These are phyloP conservation scores for Pichiaceae sp. DNA, from an alignment of 1,139 yeast genomes.

Conservation along the genomic window DNA sequence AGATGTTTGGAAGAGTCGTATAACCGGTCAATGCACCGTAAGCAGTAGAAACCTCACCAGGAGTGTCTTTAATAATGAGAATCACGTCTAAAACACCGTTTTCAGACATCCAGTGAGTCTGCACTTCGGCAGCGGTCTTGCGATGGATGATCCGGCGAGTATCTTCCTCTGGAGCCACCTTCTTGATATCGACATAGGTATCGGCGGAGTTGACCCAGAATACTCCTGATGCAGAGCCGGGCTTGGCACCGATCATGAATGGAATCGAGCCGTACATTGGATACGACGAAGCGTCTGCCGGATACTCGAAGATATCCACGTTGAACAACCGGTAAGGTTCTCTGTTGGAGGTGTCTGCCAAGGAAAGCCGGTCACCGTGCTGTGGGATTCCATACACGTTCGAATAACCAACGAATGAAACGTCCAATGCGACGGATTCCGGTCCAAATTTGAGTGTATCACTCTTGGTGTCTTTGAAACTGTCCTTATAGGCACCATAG, in stretches of 20 bases:
- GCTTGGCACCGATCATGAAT: conserved; percentile 62
- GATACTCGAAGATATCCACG: conserved; percentile 93
- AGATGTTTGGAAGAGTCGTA: conserved; percentile 66
- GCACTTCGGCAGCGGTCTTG: conserved; percentile 17
- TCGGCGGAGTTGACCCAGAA: conserved; percentile 95
- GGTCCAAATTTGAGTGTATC: conserved; percentile 80
- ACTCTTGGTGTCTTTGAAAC: conserved; percentile 47
- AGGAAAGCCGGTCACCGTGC: conserved; percentile 73
- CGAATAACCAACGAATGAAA: conserved; percentile 49
- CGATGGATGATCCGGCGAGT: conserved; percentile 5
- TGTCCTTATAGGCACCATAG: conserved; percentile 51
- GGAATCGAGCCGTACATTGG: conserved; percentile 97
- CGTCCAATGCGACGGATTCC: conserved; percentile 78
- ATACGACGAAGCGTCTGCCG: conserved; percentile 56
- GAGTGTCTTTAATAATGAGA: conserved; percentile 55
- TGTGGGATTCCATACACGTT: conserved; percentile 91
- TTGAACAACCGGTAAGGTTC: conserved; percentile 82
- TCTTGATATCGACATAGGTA: conserved; percentile 72
- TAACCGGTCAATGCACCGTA: conserved; percentile 75
- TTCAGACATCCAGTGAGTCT: conserved; percentile 91
- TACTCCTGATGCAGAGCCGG: conserved; percentile 57
- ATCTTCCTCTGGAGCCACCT: conserved; percentile 11
- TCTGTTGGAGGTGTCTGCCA: conserved; percentile 54
- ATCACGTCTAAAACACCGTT: conserved; percentile 75
- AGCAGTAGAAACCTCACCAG: conserved; percentile 48